Evolutionary conservation across 2,329 filamentous ascomycete genomes (phyloP), one percentile per base, ranked within the genome.

Genomic region (Chaetomium globosum): DNA sequence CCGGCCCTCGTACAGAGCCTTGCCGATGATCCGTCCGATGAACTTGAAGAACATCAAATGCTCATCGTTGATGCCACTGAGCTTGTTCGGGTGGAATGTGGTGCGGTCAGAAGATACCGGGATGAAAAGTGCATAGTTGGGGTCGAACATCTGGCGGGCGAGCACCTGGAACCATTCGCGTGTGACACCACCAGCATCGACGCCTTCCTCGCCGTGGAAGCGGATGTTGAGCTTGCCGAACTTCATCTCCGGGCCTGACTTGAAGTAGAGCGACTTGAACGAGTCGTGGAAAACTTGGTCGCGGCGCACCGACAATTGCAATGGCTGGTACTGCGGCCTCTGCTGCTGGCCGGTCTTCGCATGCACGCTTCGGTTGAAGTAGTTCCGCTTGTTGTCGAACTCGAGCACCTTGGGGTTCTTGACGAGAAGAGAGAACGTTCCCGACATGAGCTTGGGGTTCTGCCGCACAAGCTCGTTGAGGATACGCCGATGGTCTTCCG

Each of bases 141-240:
- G 91, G 77, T 99, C 95, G 79, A 99, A 99, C 95, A 99, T 99
- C 74, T 97, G 95, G 67, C 95, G 87, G 33, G 96, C 89, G 70
- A 99, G 89, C 59, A 97, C 94, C 76, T 97, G 94, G 85, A 99
- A 99, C 95, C 96, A 99, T 80, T 99, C 95, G 74, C 96, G 89
- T 46, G 94, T 97, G 55, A 99, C 94, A 79, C 95, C 95, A 71
- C 95, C 96, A 61, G 95, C 95, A 78, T 99, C 96, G 51, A 99
- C 93, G 77, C 96, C 95, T 76, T 99, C 95, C 80, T 99, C 95
- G 39, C 93, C 93, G 72, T 95, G 91, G 86, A 99, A 99, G 61
- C 94, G 89, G 72, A 99, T 96, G 77, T 93, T 99, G 69, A 99
- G 87, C 79, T 99, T 99, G 73, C 96, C 95, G 76, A 96, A 97